phyloP scores from a whole-genome alignment of 768 basidiomycete genomes.

The Tulasnella sp. region DNA sequence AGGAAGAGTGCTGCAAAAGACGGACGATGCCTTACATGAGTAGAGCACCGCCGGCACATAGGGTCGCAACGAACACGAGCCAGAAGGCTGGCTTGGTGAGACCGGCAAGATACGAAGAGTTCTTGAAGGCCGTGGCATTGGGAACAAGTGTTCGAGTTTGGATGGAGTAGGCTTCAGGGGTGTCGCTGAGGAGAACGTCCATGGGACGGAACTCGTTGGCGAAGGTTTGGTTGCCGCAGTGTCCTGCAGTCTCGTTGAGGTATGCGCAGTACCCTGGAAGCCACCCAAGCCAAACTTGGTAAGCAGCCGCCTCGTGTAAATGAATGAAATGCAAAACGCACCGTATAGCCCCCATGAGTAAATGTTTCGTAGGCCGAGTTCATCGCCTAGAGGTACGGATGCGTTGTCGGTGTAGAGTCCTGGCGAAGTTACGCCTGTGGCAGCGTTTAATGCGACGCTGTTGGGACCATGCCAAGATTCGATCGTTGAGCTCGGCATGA shows the following conservation, averaged over 20 bases:
- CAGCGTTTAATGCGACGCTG: slow-evolving; percentile 26
- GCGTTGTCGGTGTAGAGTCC: slow-evolving; percentile 31
- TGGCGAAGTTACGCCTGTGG: slow-evolving; percentile 29
- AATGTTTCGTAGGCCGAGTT: slow-evolving; percentile 30
- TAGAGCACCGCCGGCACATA: slow-evolving; percentile 24
- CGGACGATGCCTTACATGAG: slow-evolving; percentile 23
- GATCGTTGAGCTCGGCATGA: not conserved
- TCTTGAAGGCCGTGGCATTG: slow-evolving; percentile 26
- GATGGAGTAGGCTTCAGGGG: slow-evolving; percentile 21
- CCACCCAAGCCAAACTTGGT: not conserved
- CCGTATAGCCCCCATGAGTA: slow-evolving; percentile 33
- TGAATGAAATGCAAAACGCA: slow-evolving; percentile 18
- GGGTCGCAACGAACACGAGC: slow-evolving; percentile 32
- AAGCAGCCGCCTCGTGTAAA: slow-evolving; percentile 5
- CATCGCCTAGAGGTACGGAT: slow-evolving; percentile 26
- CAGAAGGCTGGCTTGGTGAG: slow-evolving; percentile 28
- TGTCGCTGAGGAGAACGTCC: slow-evolving; percentile 30
- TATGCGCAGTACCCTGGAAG: slow-evolving; percentile 30
- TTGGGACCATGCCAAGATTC: slow-evolving; percentile 14
- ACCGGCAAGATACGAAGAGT: slow-evolving; percentile 23
- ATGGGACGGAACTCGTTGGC: slow-evolving; percentile 28
- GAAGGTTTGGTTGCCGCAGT: slow-evolving; percentile 31
- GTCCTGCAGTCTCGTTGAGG: slow-evolving; percentile 11
- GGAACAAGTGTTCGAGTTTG: slow-evolving; percentile 18
- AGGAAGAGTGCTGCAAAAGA: not conserved